phyloP scores from a whole-genome alignment of 1,284 basidiomycete species.

The Fistulina hepatica region DNA sequence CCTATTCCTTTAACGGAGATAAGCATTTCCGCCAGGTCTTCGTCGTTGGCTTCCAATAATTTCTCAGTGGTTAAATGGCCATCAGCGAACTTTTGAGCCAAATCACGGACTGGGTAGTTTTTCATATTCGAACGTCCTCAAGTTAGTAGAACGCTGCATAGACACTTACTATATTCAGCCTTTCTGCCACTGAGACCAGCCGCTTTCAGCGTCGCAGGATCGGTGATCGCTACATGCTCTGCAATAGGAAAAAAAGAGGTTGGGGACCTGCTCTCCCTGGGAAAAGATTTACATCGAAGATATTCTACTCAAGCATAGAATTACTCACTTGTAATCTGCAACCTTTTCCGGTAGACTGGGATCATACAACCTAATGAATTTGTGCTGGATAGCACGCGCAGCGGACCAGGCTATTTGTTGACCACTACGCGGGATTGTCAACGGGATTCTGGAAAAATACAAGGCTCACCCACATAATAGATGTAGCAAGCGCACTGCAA shows the following conservation, averaged over 20 bases:
- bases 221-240: conserved; percentile 49
- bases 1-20: conserved; percentile 77
- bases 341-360: conserved; percentile 60
- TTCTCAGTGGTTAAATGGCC: conserved; percentile 66
- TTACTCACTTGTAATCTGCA: conserved; percentile 34
- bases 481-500: conserved; percentile 49
- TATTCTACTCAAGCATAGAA: background rate
- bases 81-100: conserved; percentile 68
- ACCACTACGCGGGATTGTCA: conserved; percentile 33
- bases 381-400: conserved; percentile 77
- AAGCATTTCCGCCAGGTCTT: conserved; percentile 65
- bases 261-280: conserved; percentile 7
- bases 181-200: conserved; percentile 75
- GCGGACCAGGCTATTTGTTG: conserved; percentile 92
- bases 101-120: conserved; percentile 49
- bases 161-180: conserved; percentile 67
- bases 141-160: conserved; percentile 4
- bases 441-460: background rate
- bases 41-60: conserved; percentile 59
- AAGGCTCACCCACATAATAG: conserved; percentile 41
- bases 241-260: conserved; percentile 59
- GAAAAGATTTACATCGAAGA: conserved; percentile 1
- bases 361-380: conserved; percentile 69
- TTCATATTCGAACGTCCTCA: background rate
- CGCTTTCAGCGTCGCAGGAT: conserved; percentile 46